phyloP scores from a whole-genome alignment of 139 green algal genomes.

The Edaphochlamys debaryana region DNA sequence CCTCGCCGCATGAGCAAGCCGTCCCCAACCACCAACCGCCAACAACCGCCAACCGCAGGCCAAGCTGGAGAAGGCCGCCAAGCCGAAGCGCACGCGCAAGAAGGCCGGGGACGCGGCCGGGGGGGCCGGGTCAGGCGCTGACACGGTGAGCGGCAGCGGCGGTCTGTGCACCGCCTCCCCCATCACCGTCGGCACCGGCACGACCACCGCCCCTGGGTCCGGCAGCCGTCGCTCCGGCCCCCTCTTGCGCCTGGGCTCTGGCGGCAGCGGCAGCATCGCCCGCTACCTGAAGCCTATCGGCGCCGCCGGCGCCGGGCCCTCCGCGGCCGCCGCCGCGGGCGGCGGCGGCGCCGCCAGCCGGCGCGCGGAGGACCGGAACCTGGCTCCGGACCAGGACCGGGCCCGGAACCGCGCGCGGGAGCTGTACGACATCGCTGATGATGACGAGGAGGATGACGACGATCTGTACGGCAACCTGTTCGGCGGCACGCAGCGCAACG shows the following conservation, averaged over 20 bases:
- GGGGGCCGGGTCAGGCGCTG: background rate
- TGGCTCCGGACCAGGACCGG: too few species aligned
- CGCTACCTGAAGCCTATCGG: too few species aligned
- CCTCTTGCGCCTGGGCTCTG: too few species aligned
- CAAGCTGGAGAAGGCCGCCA: background rate
- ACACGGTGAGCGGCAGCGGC: background rate
- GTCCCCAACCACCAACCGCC: too few species aligned
- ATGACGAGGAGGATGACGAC: background rate
- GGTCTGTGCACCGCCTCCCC: background rate
- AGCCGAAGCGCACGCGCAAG: background rate
- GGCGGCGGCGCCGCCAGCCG: background rate
- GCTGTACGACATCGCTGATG: too few species aligned
- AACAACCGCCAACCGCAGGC: too few species aligned
- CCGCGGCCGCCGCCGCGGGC: background rate
- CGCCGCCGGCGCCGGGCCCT: background rate
- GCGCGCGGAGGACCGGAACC: too few species aligned
- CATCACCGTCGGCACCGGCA: background rate
- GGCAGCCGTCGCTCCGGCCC: too few species aligned
- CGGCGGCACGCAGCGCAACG: slow-evolving; percentile 13
- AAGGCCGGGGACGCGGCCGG: too few species aligned
- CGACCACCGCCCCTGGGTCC: too few species aligned
- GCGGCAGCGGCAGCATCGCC: background rate
- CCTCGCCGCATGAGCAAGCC: too few species aligned
- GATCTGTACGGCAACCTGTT: background rate
- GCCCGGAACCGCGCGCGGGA: too few species aligned